Conservation (phyloP, 768 basidiomycete genomes). For the Russula vinacea region DNA sequence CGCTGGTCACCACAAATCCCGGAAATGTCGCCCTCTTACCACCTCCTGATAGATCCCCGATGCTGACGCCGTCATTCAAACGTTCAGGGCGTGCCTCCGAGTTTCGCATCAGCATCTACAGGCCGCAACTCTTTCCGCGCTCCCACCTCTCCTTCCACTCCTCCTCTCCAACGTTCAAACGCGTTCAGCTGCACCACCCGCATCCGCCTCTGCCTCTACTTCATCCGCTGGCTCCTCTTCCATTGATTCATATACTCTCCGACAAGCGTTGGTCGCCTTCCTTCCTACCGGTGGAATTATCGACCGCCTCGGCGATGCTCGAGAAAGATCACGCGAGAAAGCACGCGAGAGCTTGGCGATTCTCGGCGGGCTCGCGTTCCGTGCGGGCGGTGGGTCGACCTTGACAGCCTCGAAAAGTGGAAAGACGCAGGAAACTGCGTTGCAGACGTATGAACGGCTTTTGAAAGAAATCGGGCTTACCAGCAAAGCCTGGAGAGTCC, state of each 20-base stretch:
- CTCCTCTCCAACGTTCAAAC: conserved; percentile 46
- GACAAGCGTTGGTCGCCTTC: conserved; percentile 64
- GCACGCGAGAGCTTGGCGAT: conserved; percentile 75
- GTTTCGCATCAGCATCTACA: conserved; percentile 80
- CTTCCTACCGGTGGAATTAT: conserved; percentile 73
- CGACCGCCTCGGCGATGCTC: conserved; percentile 77
- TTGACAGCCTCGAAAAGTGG: conserved; percentile 47
- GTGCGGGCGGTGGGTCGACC: conserved; percentile 46
- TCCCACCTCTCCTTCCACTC: conserved; percentile 64
- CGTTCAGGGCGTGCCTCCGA: conserved; percentile 72
- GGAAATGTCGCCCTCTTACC: conserved; percentile 2
- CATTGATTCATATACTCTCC: conserved; percentile 57
- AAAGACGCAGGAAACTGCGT: conserved; percentile 67
- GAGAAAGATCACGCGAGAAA: conserved; percentile 65
- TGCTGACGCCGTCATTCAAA: conserved; percentile 62
- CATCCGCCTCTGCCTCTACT: conserved; percentile 47
- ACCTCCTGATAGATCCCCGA: conserved; percentile 57
- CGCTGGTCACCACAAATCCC: conserved; percentile 25
- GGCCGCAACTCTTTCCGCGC: conserved; percentile 67
- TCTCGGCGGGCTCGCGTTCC: conserved; percentile 70
- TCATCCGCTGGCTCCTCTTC: conserved; percentile 45
- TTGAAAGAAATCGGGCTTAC: conserved; percentile 67
- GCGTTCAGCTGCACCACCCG: conserved; percentile 36
- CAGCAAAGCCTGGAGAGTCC: conserved; percentile 82
- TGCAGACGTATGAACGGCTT: conserved; percentile 66